Conservation (phyloP, 176 grass and related monocot genomes). For the Aechmea fasciata region DNA sequence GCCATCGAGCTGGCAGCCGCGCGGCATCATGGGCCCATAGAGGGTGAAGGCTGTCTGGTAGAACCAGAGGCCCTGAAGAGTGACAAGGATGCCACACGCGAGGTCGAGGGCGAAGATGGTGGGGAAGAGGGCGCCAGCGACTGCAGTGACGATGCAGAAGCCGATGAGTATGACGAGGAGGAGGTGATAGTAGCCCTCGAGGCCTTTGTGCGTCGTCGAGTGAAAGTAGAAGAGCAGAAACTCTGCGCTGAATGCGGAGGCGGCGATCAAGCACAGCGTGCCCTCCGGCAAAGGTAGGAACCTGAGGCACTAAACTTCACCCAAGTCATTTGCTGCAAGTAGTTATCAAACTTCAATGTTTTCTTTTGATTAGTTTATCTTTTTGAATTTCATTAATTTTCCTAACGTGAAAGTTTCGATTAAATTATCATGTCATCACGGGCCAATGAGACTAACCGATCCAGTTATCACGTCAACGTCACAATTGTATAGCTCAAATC, state of each 20-base stretch:
- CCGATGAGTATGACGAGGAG: constrained; percentile 61
- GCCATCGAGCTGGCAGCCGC: constrained; percentile 39
- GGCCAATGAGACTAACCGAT: no score
- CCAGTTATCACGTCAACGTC: no score
- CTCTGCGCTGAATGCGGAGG: constrained; percentile 64
- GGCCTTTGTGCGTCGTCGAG: constrained; percentile 60
- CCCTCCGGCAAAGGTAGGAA: constrained; percentile 53
- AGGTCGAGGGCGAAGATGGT: constrained; percentile 54
- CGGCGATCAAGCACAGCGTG: constrained; percentile 35
- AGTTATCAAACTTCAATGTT: no score
- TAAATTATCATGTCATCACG: no score
- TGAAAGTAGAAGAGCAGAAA: constrained; percentile 88
- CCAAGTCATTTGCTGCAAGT: no score
- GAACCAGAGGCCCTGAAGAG: constrained; percentile 93
- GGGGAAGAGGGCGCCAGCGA: constrained; percentile 59
- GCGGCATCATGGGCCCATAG: constrained; percentile 71
- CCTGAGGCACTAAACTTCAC: constrained; percentile 21
- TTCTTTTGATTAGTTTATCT: no score
- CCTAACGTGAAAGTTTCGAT: no score
- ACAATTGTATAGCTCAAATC: no score
- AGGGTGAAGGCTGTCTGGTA: constrained; percentile 92
- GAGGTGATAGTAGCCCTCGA: constrained; percentile 94
- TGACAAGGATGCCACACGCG: constrained; percentile 32
- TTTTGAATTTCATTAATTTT: no score
- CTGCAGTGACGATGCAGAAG: constrained; percentile 41